These are phyloP conservation scores for Phytopythium chamaehyphon DNA, from an alignment of 352 stramenopile species.

Conservation along the genomic window DNA sequence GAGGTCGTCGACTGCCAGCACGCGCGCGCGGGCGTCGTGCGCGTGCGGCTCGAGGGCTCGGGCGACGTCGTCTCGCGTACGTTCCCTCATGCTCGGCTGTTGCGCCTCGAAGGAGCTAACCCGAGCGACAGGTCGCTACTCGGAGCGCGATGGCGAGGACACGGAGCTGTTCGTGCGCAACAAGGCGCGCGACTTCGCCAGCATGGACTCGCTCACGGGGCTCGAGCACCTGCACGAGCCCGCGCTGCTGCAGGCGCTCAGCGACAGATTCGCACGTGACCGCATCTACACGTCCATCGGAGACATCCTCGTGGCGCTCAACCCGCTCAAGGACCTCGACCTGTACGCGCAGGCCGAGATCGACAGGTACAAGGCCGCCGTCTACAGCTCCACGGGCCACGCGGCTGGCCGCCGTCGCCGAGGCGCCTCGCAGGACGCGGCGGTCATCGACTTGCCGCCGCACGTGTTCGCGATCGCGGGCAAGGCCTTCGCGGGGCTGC, in stretches of 20 bases:
- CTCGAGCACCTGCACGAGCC: slow-evolving; percentile 85
- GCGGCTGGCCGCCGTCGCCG: background rate
- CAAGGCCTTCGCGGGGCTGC: slow-evolving; percentile 77
- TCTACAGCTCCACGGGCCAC: slow-evolving; percentile 18
- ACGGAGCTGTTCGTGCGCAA: slow-evolving; percentile 72
- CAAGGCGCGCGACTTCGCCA: slow-evolving; percentile 41
- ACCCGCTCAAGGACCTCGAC: slow-evolving; percentile 74
- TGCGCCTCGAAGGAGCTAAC: slow-evolving; percentile 13
- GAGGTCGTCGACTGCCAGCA: slow-evolving; percentile 69
- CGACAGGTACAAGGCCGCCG: slow-evolving; percentile 59
- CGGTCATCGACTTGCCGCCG: slow-evolving; percentile 31
- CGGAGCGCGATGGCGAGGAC: slow-evolving; percentile 20
- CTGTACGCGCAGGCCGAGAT: slow-evolving; percentile 62
- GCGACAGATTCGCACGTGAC: slow-evolving; percentile 67
- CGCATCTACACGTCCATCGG: slow-evolving; percentile 88
- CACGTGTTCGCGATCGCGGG: slow-evolving; percentile 91
- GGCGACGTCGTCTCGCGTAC: slow-evolving; percentile 39
- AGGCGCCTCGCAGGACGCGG: slow-evolving; percentile 7
- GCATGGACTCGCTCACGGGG: slow-evolving; percentile 61
- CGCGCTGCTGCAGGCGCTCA: slow-evolving; percentile 74
- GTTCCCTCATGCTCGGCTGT: slow-evolving; percentile 7
- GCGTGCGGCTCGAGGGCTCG: slow-evolving; percentile 39
- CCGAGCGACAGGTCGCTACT: slow-evolving; percentile 21
- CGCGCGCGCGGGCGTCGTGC: slow-evolving; percentile 29
- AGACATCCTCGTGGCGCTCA: slow-evolving; percentile 81